Conservation (phyloP, 352 stramenopile species). For the Thalassiosira mediterranea region DNA sequence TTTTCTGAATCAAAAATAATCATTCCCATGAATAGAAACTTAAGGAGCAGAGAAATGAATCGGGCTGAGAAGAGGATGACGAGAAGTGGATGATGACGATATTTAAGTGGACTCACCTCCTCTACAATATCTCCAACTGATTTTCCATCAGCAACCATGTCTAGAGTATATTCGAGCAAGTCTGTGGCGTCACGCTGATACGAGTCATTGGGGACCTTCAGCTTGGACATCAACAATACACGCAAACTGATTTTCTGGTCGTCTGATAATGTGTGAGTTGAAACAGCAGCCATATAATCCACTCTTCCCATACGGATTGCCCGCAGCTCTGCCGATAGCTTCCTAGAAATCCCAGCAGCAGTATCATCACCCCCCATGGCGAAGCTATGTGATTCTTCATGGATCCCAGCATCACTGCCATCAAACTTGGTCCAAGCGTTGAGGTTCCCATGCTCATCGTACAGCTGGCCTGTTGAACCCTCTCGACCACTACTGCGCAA, state of each 20-base stretch:
- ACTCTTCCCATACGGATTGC: not conserved
- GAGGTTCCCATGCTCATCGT: not conserved
- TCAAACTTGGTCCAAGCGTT: not conserved
- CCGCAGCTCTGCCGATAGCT: not conserved
- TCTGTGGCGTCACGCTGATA: not conserved
- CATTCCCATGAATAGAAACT: constrained; percentile 20
- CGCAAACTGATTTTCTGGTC: not conserved
- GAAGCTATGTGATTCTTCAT: too few species aligned
- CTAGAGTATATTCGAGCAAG: constrained; percentile 8
- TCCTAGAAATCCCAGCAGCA: constrained; percentile 1
- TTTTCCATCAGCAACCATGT: constrained; percentile 11
- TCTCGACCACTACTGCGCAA: not conserved
- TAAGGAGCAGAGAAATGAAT: not conserved
- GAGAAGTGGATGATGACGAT: not conserved
- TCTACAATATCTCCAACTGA: not conserved
- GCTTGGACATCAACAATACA: not conserved
- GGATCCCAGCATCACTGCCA: not conserved
- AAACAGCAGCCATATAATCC: constrained; percentile 1
- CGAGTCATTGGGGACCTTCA: constrained; percentile 7
- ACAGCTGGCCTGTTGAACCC: not conserved
- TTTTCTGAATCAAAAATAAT: not conserved
- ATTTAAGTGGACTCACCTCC: constrained; percentile 2
- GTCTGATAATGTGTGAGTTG: not conserved
- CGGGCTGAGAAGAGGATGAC: not conserved
- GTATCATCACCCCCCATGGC: too few species aligned